Conservation (phyloP, 2,329 filamentous ascomycete species). For the Aspergillus clavatus region DNA sequence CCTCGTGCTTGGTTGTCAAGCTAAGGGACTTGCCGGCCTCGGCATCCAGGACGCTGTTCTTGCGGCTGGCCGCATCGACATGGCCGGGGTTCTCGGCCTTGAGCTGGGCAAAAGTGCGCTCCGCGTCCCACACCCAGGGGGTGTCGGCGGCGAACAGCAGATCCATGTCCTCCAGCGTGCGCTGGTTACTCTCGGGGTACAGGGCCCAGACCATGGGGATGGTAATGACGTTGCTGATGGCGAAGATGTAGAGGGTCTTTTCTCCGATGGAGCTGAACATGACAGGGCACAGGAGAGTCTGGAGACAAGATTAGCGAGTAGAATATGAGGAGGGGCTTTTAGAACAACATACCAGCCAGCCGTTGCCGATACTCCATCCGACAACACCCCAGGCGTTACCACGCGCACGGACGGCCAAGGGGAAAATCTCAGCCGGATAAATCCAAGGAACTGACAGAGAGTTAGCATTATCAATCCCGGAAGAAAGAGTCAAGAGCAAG, state of each 20-base stretch:
- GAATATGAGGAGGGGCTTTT: constrained; percentile 19
- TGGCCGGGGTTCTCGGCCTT: constrained; percentile 56
- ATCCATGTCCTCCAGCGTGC: constrained; percentile 72
- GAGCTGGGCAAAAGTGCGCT: constrained; percentile 58
- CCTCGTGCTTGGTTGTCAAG: background rate
- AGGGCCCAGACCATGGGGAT: constrained; percentile 69
- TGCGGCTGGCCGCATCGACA: constrained; percentile 35
- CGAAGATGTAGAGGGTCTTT: constrained; percentile 71
- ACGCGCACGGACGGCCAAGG: constrained; percentile 64
- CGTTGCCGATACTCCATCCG: constrained; percentile 71
- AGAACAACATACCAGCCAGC: constrained; percentile 50
- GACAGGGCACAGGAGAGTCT: constrained; percentile 51
- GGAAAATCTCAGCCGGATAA: constrained; percentile 70
- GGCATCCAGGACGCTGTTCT: constrained; percentile 30
- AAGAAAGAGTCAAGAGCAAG: constrained; percentile 48
- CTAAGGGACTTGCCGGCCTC: constrained; percentile 24
- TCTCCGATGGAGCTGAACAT: constrained; percentile 62
- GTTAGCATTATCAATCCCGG: constrained; percentile 54
- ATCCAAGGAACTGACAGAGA: constrained; percentile 54
- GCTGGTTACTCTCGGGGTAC: constrained; percentile 69
- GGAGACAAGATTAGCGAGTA: constrained; percentile 12
- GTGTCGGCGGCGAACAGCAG: constrained; percentile 63
- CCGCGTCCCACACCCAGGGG: constrained; percentile 67
- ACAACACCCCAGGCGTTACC: constrained; percentile 73
- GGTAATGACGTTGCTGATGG: constrained; percentile 58